These are phyloP conservation scores for Cutaneotrichosporon arboriforme DNA, from an alignment of 1,284 basidiomycete species.

Conservation along the genomic window DNA sequence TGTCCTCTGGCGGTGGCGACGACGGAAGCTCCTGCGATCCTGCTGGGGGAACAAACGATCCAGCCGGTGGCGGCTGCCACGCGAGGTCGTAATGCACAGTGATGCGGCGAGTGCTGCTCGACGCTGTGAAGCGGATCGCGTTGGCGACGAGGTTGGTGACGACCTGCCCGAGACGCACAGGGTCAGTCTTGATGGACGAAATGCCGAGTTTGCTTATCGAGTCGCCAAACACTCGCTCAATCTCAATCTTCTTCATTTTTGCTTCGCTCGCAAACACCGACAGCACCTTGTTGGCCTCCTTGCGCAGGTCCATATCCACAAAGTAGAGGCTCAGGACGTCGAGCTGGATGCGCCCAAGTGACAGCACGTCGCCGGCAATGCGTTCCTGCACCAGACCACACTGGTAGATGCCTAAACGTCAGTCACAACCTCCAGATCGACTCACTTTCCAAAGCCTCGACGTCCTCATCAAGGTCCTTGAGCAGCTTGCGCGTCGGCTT, in stretches of 20 bases:
- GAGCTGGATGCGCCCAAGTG: conserved; percentile 48
- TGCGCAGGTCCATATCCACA: conserved; percentile 43
- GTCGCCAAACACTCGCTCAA: conserved; percentile 30
- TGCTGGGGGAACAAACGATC: not conserved
- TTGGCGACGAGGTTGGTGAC: conserved; percentile 30
- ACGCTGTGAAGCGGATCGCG: conserved; percentile 29
- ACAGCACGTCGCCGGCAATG: conserved; percentile 49
- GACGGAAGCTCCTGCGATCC: conserved; percentile 7
- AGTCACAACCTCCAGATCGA: not conserved
- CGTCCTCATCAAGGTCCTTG: conserved; percentile 37
- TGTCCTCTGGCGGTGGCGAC: conserved; percentile 24
- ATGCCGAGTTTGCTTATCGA: conserved; percentile 24
- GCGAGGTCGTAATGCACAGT: conserved; percentile 29
- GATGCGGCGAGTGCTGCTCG: conserved; percentile 18
- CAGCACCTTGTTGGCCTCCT: conserved; percentile 39
- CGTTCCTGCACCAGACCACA: conserved; percentile 49
- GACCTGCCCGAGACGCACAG: conserved; percentile 45
- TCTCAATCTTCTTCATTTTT: conserved; percentile 34
- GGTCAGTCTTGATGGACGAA: conserved; percentile 40
- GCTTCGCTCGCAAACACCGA: conserved; percentile 40
- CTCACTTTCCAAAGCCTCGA: conserved; percentile 25
- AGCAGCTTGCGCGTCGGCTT: conserved; percentile 36
- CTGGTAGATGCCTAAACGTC: conserved; percentile 25
- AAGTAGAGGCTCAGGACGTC: conserved; percentile 37
- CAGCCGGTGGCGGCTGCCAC: conserved; percentile 16